Base-by-base conservation (phyloP, 1,284 basidiomycete genomes). In the Cryptococcus sp. region DNA sequence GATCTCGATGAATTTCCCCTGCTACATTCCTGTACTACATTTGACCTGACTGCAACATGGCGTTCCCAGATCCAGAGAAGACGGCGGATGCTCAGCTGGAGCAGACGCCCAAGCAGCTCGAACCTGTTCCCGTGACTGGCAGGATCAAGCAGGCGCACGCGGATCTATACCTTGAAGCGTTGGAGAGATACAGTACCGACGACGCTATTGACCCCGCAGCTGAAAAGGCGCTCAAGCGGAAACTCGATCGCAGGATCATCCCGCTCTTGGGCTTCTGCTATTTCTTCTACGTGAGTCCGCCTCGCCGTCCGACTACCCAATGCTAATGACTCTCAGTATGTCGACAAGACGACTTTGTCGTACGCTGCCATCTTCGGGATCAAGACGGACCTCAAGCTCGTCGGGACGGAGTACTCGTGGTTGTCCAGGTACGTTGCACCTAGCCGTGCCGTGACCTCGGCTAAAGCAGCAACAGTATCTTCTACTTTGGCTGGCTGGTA, bases 401-500 rank as follows among this genome's bases (percentile, higher is more conserved):
- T 53, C 16, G 68, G 70, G 8, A 66, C 57, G 7, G 57, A 76
- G 45, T 79, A 78, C 64, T 74, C 71, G 1, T 78, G 76, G 76
- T 71, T 80, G 10, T 73, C 72, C 23, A 58, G 57, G 41, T 52
- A 39, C 11, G 59, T 49, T n/a, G n/a, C 8, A 3, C 49, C 44
- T 31, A 6, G 19, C 50, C 53, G 35, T 57, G 63, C 44, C 49
- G 31, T 31, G 11, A 20, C 13, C 16, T 19, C 38, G 20, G 20
- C 8, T 35, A 22, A 22, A 47, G 15, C 4, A 25, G 15, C 23
- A 31, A 20, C 23, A 73, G 72, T 63, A 66, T 80, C 46, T 82
- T 82, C 70, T 82, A 82, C 70, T 81, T 81, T 51, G 81, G 81
- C 22, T 82, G 81, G 81, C 60, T 82, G 5, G 75, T 67, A 2